Percentiles rank a stretch among this genome's conserved stretches.
Conservation (phyloP, 371 early-diverging fungal genomes). For the Synchytrium microbalum region DNA sequence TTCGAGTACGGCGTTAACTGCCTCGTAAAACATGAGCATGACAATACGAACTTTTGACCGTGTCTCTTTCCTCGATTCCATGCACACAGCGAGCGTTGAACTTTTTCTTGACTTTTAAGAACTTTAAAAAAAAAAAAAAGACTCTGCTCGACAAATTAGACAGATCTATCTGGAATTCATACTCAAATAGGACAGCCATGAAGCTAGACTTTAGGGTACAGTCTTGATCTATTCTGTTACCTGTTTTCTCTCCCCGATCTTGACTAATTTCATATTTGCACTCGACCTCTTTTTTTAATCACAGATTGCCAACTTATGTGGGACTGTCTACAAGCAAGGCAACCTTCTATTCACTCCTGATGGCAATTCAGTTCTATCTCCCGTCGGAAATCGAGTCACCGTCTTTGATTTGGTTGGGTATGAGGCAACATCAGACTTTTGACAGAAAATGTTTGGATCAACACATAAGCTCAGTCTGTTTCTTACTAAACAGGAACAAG, state of each 20-base stretch:
- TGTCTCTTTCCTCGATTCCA: too few relatives aligned
- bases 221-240: constrained; percentile 38
- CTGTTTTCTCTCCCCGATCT: constrained; percentile 47
- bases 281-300: too few relatives aligned
- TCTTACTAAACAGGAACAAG: constrained; percentile 57
- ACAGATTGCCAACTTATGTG: constrained; percentile 86
- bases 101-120: too few relatives aligned
- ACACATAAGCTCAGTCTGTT: neutral
- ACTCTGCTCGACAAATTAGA: too few relatives aligned
- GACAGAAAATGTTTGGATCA: constrained; percentile 2
- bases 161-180: too few relatives aligned
- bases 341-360: constrained; percentile 93
- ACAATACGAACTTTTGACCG: too few relatives aligned
- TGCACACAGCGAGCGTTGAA: too few relatives aligned
- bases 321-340: constrained; percentile 91
- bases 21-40: too few relatives aligned
- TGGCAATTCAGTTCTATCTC: constrained; percentile 85
- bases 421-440: constrained; percentile 14
- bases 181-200: neutral
- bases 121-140: too few relatives aligned
- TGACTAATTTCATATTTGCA: too few relatives aligned
- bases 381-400: constrained; percentile 93
- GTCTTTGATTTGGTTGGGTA: constrained; percentile 92
- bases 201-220: neutral
- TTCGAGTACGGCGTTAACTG: too few relatives aligned